Base-by-base conservation (phyloP, 2,329 filamentous ascomycete genomes). In the Juglanconis oblonga region DNA sequence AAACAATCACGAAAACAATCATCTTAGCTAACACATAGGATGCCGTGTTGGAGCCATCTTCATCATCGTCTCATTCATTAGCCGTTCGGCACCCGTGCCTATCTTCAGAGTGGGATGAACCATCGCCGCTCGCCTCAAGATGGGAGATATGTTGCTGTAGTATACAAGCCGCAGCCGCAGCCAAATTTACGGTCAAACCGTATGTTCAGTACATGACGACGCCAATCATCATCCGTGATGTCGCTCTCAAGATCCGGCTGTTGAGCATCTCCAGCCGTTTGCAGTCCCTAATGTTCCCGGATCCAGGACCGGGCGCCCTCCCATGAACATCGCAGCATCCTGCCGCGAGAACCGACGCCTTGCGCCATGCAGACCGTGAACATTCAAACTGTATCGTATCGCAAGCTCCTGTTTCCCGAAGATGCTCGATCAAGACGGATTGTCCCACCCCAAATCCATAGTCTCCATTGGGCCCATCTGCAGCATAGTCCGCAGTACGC, bases 381-480 rank as follows among this genome's bases (percentile, higher is more conserved):
- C 24, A 10, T 44, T 17, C 38, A 31, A 6, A 10, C 17, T n/a
- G 10, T 10, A 38, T 8, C 5, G 11, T 17, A 24, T 29, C 14
- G 35, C 32, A 7, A 52, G n/a, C 32, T 13, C n/a, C 24, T 24
- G 24, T 24, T 24, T 24, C 24, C 24, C 24, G 24, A 24, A 24
- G 24, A 52, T 4, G 6, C 17, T 11, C 4, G 4, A 5, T 64
- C 47, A 66, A 42, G 69, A 61, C 10, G 66, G 64, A 8, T 68
- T 70, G 59, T 81, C 79, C 81, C 81, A 83, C 17, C 70, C 71
- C 44, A 73, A 71, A 64, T 84, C 83, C 81, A 87, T 85, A 10
- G 80, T 79, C 64, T 87, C 84, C 78, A 87, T 84, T 0, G 82
- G 77, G 7, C 80, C 81, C 74, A 86, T 80, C 57, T 79, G 81